Conservation (phyloP, 768 basidiomycete genomes). For the Termitomyces sp. region DNA sequence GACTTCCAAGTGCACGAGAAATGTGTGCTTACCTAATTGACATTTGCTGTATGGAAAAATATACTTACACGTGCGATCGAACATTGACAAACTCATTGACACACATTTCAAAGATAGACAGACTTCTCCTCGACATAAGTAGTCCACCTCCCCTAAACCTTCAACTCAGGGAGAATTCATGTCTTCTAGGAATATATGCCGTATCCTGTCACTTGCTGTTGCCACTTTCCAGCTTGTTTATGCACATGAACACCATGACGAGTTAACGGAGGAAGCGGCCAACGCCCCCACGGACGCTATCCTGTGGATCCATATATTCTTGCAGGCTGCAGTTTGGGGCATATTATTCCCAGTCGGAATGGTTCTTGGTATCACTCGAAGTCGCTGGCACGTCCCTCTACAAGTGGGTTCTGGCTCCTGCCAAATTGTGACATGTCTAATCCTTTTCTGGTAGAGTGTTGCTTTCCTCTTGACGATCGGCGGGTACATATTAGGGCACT, state of each 20-base stretch:
- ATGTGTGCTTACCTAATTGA: conserved; percentile 6
- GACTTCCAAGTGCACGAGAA: conserved; percentile 5
- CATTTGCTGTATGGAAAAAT: background rate
- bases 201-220: conserved; percentile 7
- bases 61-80: background rate
- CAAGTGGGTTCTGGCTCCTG: conserved; percentile 45
- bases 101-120: conserved; percentile 6
- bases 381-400: conserved; percentile 87
- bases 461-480: conserved; percentile 66
- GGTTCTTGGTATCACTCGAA: conserved; percentile 71
- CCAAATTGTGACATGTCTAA: background rate
- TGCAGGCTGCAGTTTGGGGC: conserved; percentile 82
- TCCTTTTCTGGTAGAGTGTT: conserved; percentile 37
- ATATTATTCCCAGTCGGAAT: conserved; percentile 82
- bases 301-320: conserved; percentile 76
- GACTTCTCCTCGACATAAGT: background rate
- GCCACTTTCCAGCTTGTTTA: conserved; percentile 15
- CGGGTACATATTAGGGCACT: conserved; percentile 80
- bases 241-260: conserved; percentile 65
- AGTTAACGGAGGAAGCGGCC: conserved; percentile 56
- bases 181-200: conserved; percentile 4
- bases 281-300: conserved; percentile 69
- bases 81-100: background rate
- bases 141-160: conserved; percentile 5
- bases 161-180: conserved; percentile 2